A percentile compares a stretch with the other conserved stretches of the same genome.
phyloP scores from a whole-genome alignment of 257 asterid species.

The Petrea volubilis region DNA sequence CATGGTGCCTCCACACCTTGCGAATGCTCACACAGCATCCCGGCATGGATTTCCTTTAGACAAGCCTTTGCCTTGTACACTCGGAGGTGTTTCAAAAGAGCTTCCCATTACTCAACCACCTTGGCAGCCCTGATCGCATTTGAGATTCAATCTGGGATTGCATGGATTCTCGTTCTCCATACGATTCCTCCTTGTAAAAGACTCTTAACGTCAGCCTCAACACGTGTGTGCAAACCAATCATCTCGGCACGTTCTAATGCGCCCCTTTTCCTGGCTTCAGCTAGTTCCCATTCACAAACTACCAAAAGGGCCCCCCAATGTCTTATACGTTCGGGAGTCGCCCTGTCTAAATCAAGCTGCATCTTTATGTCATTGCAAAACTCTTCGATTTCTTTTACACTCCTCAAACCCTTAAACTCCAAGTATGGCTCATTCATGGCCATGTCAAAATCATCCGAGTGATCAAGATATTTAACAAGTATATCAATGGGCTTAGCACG shows the following conservation, averaged over 20 bases:
- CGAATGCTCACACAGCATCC: conserved; percentile 73
- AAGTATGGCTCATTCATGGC: conserved; percentile 88
- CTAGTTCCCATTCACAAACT: conserved; percentile 90
- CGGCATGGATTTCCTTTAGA: conserved; percentile 85
- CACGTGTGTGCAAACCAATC: conserved; percentile 72
- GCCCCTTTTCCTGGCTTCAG: conserved; percentile 83
- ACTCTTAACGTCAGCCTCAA: conserved; percentile 80
- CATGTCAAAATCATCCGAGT: conserved; percentile 76
- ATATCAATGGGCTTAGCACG: conserved; percentile 92
- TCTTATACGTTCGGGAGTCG: conserved; percentile 71
- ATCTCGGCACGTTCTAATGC: conserved; percentile 92
- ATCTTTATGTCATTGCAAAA: conserved; percentile 86
- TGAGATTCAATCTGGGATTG: conserved; percentile 79
- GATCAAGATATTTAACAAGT: conserved; percentile 82
- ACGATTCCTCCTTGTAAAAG: conserved; percentile 70
- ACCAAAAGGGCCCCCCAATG: conserved; percentile 95
- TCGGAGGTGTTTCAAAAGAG: conserved; percentile 78
- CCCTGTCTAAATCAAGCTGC: conserved; percentile 90
- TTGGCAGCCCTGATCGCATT: conserved; percentile 94
- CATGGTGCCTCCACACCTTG: conserved; percentile 59
- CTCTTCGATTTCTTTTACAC: conserved; percentile 89
- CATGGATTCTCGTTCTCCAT: conserved; percentile 52
- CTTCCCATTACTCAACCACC: conserved; percentile 96
- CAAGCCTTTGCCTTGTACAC: conserved; percentile 95
- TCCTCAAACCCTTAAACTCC: conserved; percentile 88